Evolutionary conservation across 768 basidiomycete species (phyloP).

Genomic region (Phanerodontia chrysosporium): DNA sequence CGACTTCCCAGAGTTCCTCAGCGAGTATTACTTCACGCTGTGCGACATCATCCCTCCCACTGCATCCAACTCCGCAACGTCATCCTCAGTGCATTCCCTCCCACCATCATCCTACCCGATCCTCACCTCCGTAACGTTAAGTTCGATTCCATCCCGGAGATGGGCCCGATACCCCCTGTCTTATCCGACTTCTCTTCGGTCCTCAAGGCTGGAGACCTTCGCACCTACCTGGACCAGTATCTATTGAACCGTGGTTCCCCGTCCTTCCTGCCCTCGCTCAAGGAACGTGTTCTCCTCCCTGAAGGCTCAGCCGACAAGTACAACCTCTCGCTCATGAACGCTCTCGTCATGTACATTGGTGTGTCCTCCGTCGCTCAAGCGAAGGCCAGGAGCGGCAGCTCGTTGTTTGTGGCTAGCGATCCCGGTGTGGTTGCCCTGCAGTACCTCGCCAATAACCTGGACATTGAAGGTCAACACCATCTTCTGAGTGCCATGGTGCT

Average conservation of each 20-base stretch:
- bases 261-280: conserved; percentile 71
- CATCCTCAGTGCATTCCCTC: conserved; percentile 93
- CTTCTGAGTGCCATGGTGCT: conserved; percentile 89
- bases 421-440: conserved; percentile 83
- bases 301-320: conserved; percentile 58
- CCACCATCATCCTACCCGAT: conserved; percentile 75
- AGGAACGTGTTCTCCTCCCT: conserved; percentile 64
- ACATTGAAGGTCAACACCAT: conserved; percentile 96
- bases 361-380: conserved; percentile 87
- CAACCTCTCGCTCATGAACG: conserved; percentile 88
- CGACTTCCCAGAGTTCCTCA: conserved; percentile 98
- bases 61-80: conserved; percentile 97
- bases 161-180: conserved; percentile 89
- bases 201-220: conserved; percentile 77
- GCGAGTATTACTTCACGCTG: conserved; percentile 93
- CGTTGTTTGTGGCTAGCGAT: conserved; percentile 76
- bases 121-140: conserved; percentile 74
- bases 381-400: conserved; percentile 78
- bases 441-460: conserved; percentile 78
- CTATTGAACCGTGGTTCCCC: conserved; percentile 72
- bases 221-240: conserved; percentile 77
- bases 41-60: conserved; percentile 90
- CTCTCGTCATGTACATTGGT: conserved; percentile 95
- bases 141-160: conserved; percentile 78
- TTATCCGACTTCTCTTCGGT: conserved; percentile 86